phyloP scores from a whole-genome alignment of 2,329 filamentous ascomycete species.

The Stylonectria norvegica region DNA sequence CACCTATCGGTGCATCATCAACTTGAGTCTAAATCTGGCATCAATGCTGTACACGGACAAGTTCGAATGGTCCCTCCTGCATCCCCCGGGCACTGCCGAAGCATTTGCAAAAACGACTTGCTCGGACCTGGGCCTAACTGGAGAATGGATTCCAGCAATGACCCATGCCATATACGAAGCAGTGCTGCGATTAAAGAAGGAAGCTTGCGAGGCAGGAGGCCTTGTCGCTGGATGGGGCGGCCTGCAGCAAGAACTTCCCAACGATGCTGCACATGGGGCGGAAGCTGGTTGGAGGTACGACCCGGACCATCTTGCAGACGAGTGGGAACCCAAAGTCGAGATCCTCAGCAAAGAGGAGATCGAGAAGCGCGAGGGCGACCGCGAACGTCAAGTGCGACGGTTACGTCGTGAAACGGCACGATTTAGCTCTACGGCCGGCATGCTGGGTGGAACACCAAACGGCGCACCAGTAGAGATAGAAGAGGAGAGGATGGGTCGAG shows the following conservation, averaged over 20 bases:
- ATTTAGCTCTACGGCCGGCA: slow-evolving; percentile 82
- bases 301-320: slow-evolving; percentile 78
- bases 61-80: slow-evolving; percentile 94
- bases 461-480: slow-evolving; percentile 54
- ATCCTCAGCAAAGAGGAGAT: slow-evolving; percentile 90
- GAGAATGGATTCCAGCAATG: slow-evolving; percentile 92
- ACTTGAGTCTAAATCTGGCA: slow-evolving; percentile 84
- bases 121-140: slow-evolving; percentile 80
- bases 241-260: slow-evolving; percentile 66
- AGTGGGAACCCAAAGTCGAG: slow-evolving; percentile 82
- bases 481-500: slow-evolving; percentile 84
- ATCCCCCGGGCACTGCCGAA: slow-evolving; percentile 88
- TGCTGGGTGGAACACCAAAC: slow-evolving; percentile 70
- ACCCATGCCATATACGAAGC: slow-evolving; percentile 97
- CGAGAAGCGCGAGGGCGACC: slow-evolving; percentile 91
- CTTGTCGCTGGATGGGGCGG: slow-evolving; percentile 71
- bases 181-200: slow-evolving; percentile 88
- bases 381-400: slow-evolving; percentile 84
- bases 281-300: slow-evolving; percentile 96
- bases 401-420: slow-evolving; percentile 86
- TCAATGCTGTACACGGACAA: slow-evolving; percentile 94
- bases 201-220: slow-evolving; percentile 88
- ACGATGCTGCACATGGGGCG: slow-evolving; percentile 77
- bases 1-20: slow-evolving; percentile 89
- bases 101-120: slow-evolving; percentile 90